Percentiles rank a stretch among this genome's conserved stretches.
phyloP scores from a whole-genome alignment of 495 filamentous ascomycete species.

The Staphylotrichum longicolle region DNA sequence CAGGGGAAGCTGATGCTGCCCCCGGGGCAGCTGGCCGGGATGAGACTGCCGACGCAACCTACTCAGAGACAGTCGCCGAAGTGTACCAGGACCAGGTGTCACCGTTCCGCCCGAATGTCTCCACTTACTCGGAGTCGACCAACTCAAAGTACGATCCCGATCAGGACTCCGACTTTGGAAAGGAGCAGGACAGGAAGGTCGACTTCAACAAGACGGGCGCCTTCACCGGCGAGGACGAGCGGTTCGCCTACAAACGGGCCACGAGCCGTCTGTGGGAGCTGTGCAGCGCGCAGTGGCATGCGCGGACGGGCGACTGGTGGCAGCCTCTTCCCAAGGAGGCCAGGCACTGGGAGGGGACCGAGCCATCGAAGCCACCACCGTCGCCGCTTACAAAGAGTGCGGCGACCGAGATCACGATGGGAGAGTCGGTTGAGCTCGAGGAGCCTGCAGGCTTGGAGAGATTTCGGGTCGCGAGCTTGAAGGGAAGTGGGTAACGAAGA shows the following conservation, averaged over 20 bases:
- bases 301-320: slow-evolving; percentile 59
- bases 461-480: slow-evolving; percentile 32
- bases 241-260: slow-evolving; percentile 69
- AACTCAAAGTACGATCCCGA: slow-evolving; percentile 46
- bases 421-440: slow-evolving; percentile 40
- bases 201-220: slow-evolving; percentile 56
- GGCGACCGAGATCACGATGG: slow-evolving; percentile 37
- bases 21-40: neutral
- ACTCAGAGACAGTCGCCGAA: slow-evolving; percentile 67
- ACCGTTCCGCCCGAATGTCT: slow-evolving; percentile 71
- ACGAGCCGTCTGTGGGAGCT: slow-evolving; percentile 68
- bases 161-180: slow-evolving; percentile 48
- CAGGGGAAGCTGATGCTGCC: neutral
- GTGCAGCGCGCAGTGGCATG: slow-evolving; percentile 63
- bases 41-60: slow-evolving; percentile 49
- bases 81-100: slow-evolving; percentile 66
- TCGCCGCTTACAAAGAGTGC: neutral
- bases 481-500: neutral
- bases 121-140: slow-evolving; percentile 46
- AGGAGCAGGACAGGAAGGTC: slow-evolving; percentile 27
- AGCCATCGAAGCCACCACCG: slow-evolving; percentile 26
- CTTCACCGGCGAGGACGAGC: slow-evolving; percentile 71
- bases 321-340: slow-evolving; percentile 58
- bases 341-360: slow-evolving; percentile 55
- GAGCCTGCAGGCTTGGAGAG: slow-evolving; percentile 44